Evolutionary conservation across 345 rosid genomes (phyloP).

Genomic region (Microcos paniculata): DNA sequence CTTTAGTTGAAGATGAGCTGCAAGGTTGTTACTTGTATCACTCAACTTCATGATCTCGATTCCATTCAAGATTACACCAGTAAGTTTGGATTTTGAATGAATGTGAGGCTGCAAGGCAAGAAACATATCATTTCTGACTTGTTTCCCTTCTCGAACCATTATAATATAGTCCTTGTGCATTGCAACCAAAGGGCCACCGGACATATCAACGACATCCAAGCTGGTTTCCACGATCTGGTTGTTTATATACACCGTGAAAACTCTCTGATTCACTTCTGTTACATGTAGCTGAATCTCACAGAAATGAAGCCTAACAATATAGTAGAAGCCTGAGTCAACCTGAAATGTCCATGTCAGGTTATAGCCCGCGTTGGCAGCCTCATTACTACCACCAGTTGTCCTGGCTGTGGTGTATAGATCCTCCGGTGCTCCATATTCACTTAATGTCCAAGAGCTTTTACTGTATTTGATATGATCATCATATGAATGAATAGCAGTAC

Average conservation of each 20-base stretch:
- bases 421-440: constrained; percentile 29
- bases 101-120: constrained; percentile 27
- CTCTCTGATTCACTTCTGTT: neutral
- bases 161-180: constrained; percentile 27
- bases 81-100: neutral
- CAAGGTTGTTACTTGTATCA: constrained; percentile 16
- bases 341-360: constrained; percentile 39
- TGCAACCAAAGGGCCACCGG: constrained; percentile 30
- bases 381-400: constrained; percentile 23
- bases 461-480: neutral
- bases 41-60: constrained; percentile 44
- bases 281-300: constrained; percentile 31
- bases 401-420: constrained; percentile 28
- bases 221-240: constrained; percentile 11
- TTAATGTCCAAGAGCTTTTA: neutral
- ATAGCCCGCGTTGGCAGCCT: constrained; percentile 10
- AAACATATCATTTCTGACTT: constrained; percentile 4
- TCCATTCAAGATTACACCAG: constrained; percentile 37
- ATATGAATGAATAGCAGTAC: neutral
- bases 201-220: constrained; percentile 24
- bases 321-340: constrained; percentile 37
- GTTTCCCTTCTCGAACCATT: neutral
- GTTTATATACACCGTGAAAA: constrained; percentile 29
- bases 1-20: constrained; percentile 37
- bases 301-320: constrained; percentile 43